These are phyloP conservation scores for Citeromyces nyonsensis DNA, from an alignment of 805 yeast species.

Conservation along the genomic window DNA sequence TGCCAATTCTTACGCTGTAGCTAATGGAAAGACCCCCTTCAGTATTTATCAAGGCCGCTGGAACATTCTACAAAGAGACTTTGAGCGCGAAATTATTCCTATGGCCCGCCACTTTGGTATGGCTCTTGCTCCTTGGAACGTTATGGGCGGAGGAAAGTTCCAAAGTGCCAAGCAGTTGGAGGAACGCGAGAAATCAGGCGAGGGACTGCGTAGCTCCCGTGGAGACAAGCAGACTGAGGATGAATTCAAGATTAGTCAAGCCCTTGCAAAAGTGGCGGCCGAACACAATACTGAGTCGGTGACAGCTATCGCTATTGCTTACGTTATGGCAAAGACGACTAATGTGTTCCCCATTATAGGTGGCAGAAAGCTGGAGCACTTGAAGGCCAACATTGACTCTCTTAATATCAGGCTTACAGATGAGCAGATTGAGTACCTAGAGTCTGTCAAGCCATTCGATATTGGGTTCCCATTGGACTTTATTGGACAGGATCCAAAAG, in stretches of 20 bases:
- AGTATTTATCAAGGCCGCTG: slow-evolving; percentile 9
- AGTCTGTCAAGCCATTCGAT: too few relatives aligned
- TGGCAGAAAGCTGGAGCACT: neutral
- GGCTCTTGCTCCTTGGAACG: slow-evolving; percentile 11
- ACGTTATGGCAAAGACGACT: slow-evolving; percentile 7
- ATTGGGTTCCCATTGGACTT: too few relatives aligned
- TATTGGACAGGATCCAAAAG: too few relatives aligned
- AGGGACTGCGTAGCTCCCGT: slow-evolving; percentile 2
- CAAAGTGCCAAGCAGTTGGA: slow-evolving; percentile 7
- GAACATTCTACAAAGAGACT: slow-evolving; percentile 7
- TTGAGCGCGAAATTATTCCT: slow-evolving; percentile 11
- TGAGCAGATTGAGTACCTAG: too few relatives aligned
- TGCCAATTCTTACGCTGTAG: slow-evolving; percentile 5
- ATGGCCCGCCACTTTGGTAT: slow-evolving; percentile 9
- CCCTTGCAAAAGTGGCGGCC: slow-evolving; percentile 6
- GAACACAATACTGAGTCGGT: slow-evolving; percentile 6
- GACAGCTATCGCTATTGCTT: slow-evolving; percentile 9
- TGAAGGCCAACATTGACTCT: too few relatives aligned
- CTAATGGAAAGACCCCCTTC: slow-evolving; percentile 8
- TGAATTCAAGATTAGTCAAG: slow-evolving; percentile 7
- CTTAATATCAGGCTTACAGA: too few relatives aligned
- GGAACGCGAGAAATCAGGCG: slow-evolving; percentile 6
- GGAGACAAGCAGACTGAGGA: slow-evolving; percentile 4
- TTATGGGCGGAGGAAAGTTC: slow-evolving; percentile 9
- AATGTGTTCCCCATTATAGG: slow-evolving; percentile 6